These are phyloP conservation scores for Chionographis japonica DNA, from an alignment of 106 monocot genomes.

Conservation along the genomic window DNA sequence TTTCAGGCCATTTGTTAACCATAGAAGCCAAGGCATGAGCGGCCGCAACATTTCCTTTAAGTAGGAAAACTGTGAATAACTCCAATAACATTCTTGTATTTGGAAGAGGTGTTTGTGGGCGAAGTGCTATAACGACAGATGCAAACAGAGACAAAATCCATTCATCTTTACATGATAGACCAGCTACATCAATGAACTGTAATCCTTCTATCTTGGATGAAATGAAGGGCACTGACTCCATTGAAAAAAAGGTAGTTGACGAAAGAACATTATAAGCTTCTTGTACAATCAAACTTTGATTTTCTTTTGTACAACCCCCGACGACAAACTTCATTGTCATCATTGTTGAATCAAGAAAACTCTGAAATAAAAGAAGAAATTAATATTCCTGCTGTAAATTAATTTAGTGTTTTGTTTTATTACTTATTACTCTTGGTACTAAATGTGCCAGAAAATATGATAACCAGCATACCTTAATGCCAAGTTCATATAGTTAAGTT, in stretches of 20 bases:
- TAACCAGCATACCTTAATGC: no score
- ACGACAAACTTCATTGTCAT: slow-evolving; percentile 66
- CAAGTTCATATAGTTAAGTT: no score
- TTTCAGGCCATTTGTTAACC: slow-evolving; percentile 65
- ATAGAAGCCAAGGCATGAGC: slow-evolving; percentile 90
- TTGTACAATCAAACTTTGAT: slow-evolving; percentile 52
- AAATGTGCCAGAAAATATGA: no score
- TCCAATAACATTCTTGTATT: slow-evolving; percentile 40
- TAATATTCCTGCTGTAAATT: not conserved
- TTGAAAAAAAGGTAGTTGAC: slow-evolving; percentile 23
- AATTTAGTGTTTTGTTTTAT: no score
- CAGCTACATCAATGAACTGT: slow-evolving; percentile 12
- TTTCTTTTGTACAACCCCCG: slow-evolving; percentile 45
- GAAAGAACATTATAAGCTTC: slow-evolving; percentile 49
- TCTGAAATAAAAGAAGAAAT: slow-evolving; percentile 25
- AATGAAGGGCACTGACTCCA: slow-evolving; percentile 9
- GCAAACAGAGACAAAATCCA: slow-evolving; percentile 59
- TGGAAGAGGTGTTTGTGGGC: slow-evolving; percentile 48
- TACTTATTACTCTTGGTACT: no score
- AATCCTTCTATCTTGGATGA: slow-evolving; percentile 27
- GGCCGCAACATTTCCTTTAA: slow-evolving; percentile 58
- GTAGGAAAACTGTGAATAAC: slow-evolving; percentile 44
- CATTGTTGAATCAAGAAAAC: slow-evolving; percentile 50
- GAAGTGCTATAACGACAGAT: slow-evolving; percentile 68
- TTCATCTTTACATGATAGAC: slow-evolving; percentile 35